Percentiles rank a stretch among this genome's conserved stretches.
Evolutionary conservation across 768 basidiomycete species (phyloP).

Genomic region (Suillus weaverae): DNA sequence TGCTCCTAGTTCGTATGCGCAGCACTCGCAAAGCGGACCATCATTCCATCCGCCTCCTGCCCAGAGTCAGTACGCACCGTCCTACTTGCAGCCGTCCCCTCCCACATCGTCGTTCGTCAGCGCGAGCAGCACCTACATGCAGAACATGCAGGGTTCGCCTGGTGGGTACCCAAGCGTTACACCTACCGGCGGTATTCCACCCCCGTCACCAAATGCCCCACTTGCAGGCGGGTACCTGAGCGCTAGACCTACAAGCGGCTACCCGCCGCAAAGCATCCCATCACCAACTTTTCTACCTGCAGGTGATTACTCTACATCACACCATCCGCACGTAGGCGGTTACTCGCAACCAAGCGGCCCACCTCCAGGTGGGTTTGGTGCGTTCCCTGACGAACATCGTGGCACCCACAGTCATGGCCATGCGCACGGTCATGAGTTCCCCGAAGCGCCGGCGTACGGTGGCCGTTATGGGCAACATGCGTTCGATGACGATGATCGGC

Average conservation of each 20-base stretch:
- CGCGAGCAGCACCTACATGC: not conserved
- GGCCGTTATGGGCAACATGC: slow-evolving; percentile 10
- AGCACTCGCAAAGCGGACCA: not conserved
- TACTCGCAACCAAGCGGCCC: slow-evolving; percentile 18
- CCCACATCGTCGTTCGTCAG: not conserved
- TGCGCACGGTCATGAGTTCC: slow-evolving; percentile 39
- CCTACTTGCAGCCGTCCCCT: slow-evolving; percentile 20
- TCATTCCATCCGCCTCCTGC: slow-evolving; percentile 15
- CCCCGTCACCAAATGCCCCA: not conserved
- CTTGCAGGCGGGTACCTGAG: not conserved
- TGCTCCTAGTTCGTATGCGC: slow-evolving; percentile 15
- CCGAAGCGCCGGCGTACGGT: slow-evolving; percentile 35
- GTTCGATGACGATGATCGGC: slow-evolving; percentile 4
- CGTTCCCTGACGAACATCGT: slow-evolving; percentile 8
- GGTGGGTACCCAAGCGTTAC: not conserved
- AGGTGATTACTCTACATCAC: not conserved
- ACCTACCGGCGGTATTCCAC: not conserved
- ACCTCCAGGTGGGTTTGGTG: slow-evolving; percentile 19
- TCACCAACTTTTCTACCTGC: not conserved
- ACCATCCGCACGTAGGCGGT: slow-evolving; percentile 13
- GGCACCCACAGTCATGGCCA: slow-evolving; percentile 22
- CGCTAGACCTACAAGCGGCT: not conserved
- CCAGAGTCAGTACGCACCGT: slow-evolving; percentile 30
- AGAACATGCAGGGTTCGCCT: not conserved
- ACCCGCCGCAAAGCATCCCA: not conserved